Base-by-base conservation (phyloP, 176 grass and related monocot genomes). In the Alloteropsis semialata region DNA sequence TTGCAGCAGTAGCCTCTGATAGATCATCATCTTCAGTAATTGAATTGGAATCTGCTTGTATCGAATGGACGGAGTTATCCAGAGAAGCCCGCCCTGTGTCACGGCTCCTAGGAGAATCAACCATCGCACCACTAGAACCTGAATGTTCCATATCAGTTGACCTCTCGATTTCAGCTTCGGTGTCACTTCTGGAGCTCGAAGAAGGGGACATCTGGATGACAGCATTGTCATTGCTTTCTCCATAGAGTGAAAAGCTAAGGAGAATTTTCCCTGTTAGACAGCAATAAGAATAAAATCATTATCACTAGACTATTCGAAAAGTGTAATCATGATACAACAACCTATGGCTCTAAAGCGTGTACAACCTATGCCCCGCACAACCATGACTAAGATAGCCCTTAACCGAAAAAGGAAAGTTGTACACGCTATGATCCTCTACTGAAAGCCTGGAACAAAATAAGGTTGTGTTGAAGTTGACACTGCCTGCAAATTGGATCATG, bases 241-340 rank as follows among this genome's bases (percentile, higher is more conserved):
- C 81, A 68, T 85, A 79, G 21, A 94, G 84, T 50, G 95, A 89
- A 43, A 86, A 72, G 16, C 86, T 82, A 24, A 98, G 90, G 48
- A 93, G 95, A 79, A 95, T 91, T 88, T 93, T 88, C 15, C 92
- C 92, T 98, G 77, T 65, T 53, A 51, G 14, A 45, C 22, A 74
- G 21, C 41, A 45, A 70, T 25, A 41, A 6, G 39, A 76, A 78
- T 45, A 63, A 72, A 34, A 41, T 41, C 49, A 57, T 4, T 39
- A 43, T 8, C 19, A 49, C 17, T 30, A 32, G 24, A 60, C 0
- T 1, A 80, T 79, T 80, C 39, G 22, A 49, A n/a, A n/a, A n/a
- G 76, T 27, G 46, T 30, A 81, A 72, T 46, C 39, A 65, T 17
- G 51, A 78, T 17, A n/a, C n/a, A n/a, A 72, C 4, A 24, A 28